A percentile compares a stretch with the other conserved stretches of the same genome.
phyloP scores from a whole-genome alignment of 2,329 filamentous ascomycete species.

The Rhynchosporium secalis region DNA sequence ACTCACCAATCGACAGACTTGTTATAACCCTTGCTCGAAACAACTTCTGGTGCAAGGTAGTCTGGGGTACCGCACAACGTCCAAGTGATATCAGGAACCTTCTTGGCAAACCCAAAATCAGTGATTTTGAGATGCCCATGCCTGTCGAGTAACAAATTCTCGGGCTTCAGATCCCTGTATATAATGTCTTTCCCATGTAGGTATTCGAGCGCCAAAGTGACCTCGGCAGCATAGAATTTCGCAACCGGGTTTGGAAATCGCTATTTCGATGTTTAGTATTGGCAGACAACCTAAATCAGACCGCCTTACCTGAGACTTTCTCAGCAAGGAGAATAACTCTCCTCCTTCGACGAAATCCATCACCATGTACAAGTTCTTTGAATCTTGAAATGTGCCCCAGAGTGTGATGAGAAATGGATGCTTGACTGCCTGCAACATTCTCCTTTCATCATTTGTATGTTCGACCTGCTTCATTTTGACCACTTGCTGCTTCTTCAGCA shows the following conservation, averaged over 20 bases:
- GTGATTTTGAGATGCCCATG: slow-evolving; percentile 96
- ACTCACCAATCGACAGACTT: slow-evolving; percentile 97
- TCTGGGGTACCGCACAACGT: slow-evolving; percentile 96
- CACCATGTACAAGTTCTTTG: slow-evolving; percentile 97
- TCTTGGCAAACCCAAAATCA: slow-evolving; percentile 98
- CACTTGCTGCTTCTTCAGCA: slow-evolving; percentile 96
- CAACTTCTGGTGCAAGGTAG: slow-evolving; percentile 95
- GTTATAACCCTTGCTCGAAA: slow-evolving; percentile 99
- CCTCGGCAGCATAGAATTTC: slow-evolving; percentile 98
- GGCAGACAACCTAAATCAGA: not conserved
- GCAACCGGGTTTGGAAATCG: slow-evolving; percentile 97
- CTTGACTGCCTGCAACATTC: slow-evolving; percentile 95
- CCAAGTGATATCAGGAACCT: slow-evolving; percentile 98
- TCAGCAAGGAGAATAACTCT: slow-evolving; percentile 90
- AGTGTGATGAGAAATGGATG: slow-evolving; percentile 97
- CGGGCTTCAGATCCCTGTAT: slow-evolving; percentile 94
- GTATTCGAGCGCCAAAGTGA: slow-evolving; percentile 93
- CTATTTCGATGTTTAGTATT: slow-evolving; percentile 48
- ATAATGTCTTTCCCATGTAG: slow-evolving; percentile 94
- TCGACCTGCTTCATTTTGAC: slow-evolving; percentile 99
- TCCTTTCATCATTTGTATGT: slow-evolving; percentile 96
- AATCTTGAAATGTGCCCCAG: slow-evolving; percentile 97
- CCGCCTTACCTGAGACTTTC: slow-evolving; percentile 76
- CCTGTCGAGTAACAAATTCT: slow-evolving; percentile 87
- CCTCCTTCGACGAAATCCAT: slow-evolving; percentile 99